A percentile compares a stretch with the other conserved stretches of the same genome.
Evolutionary conservation across 164 flowering plant species (phyloP).

Genomic region (Tetrastigma voinierianum): DNA sequence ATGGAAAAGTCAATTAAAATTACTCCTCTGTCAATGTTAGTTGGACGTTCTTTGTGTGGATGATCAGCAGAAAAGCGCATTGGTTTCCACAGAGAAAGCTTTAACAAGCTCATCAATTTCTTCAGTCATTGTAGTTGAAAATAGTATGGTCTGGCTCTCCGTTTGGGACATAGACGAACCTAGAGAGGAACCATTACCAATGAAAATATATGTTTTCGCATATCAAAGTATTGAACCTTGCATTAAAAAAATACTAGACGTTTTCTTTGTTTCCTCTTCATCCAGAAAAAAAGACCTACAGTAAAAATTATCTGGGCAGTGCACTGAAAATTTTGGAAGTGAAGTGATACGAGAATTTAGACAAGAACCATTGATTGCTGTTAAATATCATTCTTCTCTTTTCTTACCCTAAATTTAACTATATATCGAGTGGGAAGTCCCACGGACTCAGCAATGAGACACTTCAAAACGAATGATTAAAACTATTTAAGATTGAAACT

Average conservation of each 20-base stretch:
- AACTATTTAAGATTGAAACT: too few species aligned
- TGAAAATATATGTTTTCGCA: background rate
- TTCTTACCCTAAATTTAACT: too few species aligned
- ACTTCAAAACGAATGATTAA: too few species aligned
- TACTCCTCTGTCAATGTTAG: conserved; percentile 89
- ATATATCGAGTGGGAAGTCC: too few species aligned
- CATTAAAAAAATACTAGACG: background rate
- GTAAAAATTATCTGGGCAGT: too few species aligned
- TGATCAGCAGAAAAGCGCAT: conserved; percentile 93
- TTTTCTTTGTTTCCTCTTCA: too few species aligned
- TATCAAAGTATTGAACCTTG: background rate
- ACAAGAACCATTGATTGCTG: too few species aligned
- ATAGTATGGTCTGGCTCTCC: conserved; percentile 92
- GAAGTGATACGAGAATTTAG: too few species aligned
- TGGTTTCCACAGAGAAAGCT: conserved; percentile 79
- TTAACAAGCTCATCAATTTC: conserved; percentile 83
- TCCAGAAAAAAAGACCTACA: too few species aligned
- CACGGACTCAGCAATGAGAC: too few species aligned
- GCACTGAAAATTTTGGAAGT: too few species aligned
- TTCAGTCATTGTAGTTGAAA: conserved; percentile 98
- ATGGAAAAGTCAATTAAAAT: conserved; percentile 7
- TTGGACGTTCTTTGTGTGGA: conserved; percentile 86
- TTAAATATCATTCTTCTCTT: too few species aligned
- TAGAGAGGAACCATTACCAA: conserved; percentile 22
- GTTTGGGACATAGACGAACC: conserved; percentile 82